These are phyloP conservation scores for Lecanicillium sp. DNA, from an alignment of 2,329 filamentous ascomycete species.

Conservation along the genomic window DNA sequence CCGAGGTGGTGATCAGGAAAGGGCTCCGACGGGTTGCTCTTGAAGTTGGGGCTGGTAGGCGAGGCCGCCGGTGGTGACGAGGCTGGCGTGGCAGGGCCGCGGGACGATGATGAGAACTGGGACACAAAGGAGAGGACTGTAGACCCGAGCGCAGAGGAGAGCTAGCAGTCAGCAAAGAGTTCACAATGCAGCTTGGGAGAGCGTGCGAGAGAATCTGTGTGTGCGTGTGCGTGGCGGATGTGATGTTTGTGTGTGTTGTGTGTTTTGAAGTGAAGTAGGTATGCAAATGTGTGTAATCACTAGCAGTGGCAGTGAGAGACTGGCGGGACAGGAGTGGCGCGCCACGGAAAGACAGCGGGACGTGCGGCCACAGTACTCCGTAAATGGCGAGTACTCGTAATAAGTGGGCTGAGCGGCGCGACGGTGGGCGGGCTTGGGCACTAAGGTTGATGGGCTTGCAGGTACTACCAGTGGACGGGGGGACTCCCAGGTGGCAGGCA, in stretches of 20 bases:
- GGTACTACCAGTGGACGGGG: too few species aligned
- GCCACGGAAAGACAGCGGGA: neutral
- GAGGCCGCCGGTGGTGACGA: slow-evolving; percentile 34
- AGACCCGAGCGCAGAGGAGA: slow-evolving; percentile 5
- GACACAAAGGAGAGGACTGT: slow-evolving; percentile 86
- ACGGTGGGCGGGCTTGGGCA: too few species aligned
- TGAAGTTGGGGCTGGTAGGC: slow-evolving; percentile 17
- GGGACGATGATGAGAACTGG: slow-evolving; percentile 55
- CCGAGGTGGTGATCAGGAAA: slow-evolving; percentile 29
- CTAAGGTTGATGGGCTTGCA: too few species aligned
- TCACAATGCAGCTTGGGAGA: neutral
- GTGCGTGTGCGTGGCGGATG: neutral
- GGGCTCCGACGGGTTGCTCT: slow-evolving; percentile 15
- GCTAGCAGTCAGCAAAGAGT: too few species aligned
- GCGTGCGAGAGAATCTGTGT: neutral
- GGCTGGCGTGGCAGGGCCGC: slow-evolving; percentile 33
- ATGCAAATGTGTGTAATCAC: too few species aligned
- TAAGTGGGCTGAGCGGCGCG: too few species aligned
- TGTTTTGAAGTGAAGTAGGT: too few species aligned
- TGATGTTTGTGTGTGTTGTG: neutral
- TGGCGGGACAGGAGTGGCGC: too few species aligned
- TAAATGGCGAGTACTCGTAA: too few species aligned
- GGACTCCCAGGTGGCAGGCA: too few species aligned
- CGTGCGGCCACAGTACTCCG: too few species aligned
- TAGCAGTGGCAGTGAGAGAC: too few species aligned